Base-by-base conservation (phyloP, 164 flowering plant species). In the Annona squamosa region DNA sequence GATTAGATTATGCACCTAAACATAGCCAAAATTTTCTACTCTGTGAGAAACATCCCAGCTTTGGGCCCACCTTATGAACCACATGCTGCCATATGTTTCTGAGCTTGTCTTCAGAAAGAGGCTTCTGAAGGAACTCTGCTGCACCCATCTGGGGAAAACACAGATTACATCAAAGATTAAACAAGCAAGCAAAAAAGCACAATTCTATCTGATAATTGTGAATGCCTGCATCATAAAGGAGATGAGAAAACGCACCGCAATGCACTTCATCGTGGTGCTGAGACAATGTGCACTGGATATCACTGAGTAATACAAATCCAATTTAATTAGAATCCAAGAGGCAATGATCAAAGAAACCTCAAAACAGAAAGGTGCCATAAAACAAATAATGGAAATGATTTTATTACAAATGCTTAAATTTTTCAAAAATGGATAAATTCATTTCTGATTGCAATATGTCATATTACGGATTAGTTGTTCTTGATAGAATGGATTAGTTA, bases 41-140 rank as follows among this genome's bases (percentile, higher is more conserved):
- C 59, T 62, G 45, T 42, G 62, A 16, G 42, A 67, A 42, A 43
- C 69, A 10, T 13, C 70, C 1, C 16, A 67, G 9, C 65, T 72
- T 42, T 17, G 42, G 26, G 75, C 81, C 61, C 44, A 93, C 98
- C 95, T 90, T 93, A 71, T 91, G 98, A 80, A 85, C 90, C 5
- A 88, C 94, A 74, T 91, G 98, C 83, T 93, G 98, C 98, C 98
- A 93, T 73, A 93, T 85, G 74, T 91, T 91, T 77, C 83, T 83
- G 2, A 93, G 89, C 78, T 91, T 93, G 65, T 93, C 98, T 76
- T 91, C 92, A 0, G 90, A 86, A 19, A 93, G 83, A 13, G 98
- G 98, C 80, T 89, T 90, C 26, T 72, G 83, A 63, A 93, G 91
- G 77, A 93, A 89, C 80, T 93, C 97, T 67, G 89, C 90, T 18